phyloP scores from a whole-genome alignment of 345 rosid genomes.

The Balakata baccata region DNA sequence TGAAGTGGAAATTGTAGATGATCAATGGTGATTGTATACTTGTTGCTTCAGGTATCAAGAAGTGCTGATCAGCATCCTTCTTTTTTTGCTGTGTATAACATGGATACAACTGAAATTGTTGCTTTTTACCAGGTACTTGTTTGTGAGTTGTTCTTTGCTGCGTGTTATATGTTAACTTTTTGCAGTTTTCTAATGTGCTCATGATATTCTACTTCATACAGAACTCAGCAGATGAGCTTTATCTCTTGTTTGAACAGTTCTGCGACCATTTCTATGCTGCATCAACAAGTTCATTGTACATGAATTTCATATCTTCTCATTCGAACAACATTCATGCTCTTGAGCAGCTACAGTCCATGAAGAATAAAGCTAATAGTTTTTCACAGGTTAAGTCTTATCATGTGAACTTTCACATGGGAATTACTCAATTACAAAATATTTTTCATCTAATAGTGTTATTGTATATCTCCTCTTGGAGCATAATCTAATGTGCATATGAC shows the following conservation, averaged over 20 bases:
- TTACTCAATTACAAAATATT: neutral
- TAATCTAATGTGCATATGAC: constrained; percentile 19
- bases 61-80: constrained; percentile 70
- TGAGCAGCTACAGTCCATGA: constrained; percentile 67
- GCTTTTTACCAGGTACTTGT: constrained; percentile 80
- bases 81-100: constrained; percentile 90
- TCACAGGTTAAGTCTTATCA: constrained; percentile 47
- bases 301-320: constrained; percentile 85
- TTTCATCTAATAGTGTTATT: neutral
- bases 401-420: neutral
- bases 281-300: constrained; percentile 55
- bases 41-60: constrained; percentile 55
- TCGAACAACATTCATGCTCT: constrained; percentile 70
- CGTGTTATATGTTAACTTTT: neutral
- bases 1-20: constrained; percentile 5
- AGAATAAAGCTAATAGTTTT: constrained; percentile 55
- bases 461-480: constrained; percentile 6
- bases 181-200: constrained; percentile 12
- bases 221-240: constrained; percentile 88
- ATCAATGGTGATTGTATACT: constrained; percentile 13
- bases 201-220: constrained; percentile 34
- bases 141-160: constrained; percentile 3
- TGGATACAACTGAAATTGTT: constrained; percentile 94
- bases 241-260: constrained; percentile 74
- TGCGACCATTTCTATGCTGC: constrained; percentile 71